A percentile compares a stretch with the other conserved stretches of the same genome.
phyloP scores from a whole-genome alignment of 345 rosid genomes.

The Boechera stricta region DNA sequence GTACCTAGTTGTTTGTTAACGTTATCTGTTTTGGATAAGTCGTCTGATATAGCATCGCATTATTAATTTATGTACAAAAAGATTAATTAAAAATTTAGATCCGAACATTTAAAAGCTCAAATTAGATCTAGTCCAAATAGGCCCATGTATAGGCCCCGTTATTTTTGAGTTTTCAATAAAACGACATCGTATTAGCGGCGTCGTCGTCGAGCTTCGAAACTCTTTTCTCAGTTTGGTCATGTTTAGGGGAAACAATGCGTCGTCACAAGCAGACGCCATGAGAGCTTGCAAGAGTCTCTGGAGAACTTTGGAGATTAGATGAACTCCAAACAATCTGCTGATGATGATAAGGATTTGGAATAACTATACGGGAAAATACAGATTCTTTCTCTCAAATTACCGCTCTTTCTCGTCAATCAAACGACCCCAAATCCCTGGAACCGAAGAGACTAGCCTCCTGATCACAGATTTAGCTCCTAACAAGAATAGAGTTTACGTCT shows the following conservation, averaged over 20 bases:
- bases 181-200: not conserved
- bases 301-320: slow-evolving; percentile 32
- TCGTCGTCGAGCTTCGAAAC: slow-evolving; percentile 28
- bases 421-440: slow-evolving; percentile 29
- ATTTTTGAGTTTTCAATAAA: not conserved
- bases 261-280: slow-evolving; percentile 41
- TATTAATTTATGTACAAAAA: slow-evolving; percentile 6
- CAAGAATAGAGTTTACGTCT: slow-evolving; percentile 56
- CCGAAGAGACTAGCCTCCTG: slow-evolving; percentile 2
- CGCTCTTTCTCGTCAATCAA: slow-evolving; percentile 47
- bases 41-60: not conserved
- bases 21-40: slow-evolving; percentile 34
- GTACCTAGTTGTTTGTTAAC: slow-evolving; percentile 3
- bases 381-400: slow-evolving; percentile 39
- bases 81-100: not conserved
- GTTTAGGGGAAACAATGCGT: slow-evolving; percentile 21
- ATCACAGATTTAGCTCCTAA: slow-evolving; percentile 13
- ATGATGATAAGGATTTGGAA: slow-evolving; percentile 50
- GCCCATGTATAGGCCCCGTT: not conserved
- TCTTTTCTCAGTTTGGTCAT: slow-evolving; percentile 4
- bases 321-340: slow-evolving; percentile 31
- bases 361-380: slow-evolving; percentile 21
- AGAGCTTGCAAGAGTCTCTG: slow-evolving; percentile 33
- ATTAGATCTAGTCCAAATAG: not conserved
- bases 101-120: not conserved